Evolutionary conservation across 169 alveolate genomes (phyloP), one percentile per base, ranked within the genome.

Genomic region (Cryptosporidium ryanae): DNA sequence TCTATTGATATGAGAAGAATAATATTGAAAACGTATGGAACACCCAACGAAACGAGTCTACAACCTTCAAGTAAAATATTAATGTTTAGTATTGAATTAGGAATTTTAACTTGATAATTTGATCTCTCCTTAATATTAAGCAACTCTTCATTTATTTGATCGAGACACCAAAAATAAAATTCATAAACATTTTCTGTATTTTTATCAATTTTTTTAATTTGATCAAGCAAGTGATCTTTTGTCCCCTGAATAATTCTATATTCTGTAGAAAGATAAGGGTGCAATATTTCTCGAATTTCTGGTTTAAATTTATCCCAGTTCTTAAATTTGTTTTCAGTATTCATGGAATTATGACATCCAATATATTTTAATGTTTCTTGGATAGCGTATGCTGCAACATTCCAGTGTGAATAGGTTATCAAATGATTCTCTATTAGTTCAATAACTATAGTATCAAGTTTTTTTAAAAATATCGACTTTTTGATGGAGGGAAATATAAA

Each of bases 331-430:
- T 76, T 46, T 27, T 17, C 6, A 43, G 43, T n/a, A 59, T 18
- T 27, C 21, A 48, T n/a, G n/a, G 48, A 15, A 21, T 76, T 23
- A 43, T 76, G 87, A 43, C 87, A 76, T 13, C 87, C 87, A 43
- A 76, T 76, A 27, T 44, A 76, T 55, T 76, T 76, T 38, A 76
- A 55, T 44, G 87, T 32, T 34, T 76, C 87, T 59, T 76, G 87
- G 63, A 76, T 76, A 4, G 87, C 87, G 59, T 44, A 76, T 2
- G 87, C 87, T 59, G 87, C 87, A 23, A 76, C 87, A 44, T 76
- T 76, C 87, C 87, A 76, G 27, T 76, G 87, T n/a, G 87, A 55
- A 32, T 57, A 76, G n/a, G 87, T 65, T 44, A 76, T 38, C 15
- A 76, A 15, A 59, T 76, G 71, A 48, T 76, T 61, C 32, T 76